Base-by-base conservation (phyloP, 108 stramenopile species). In the Parietichytrium sp. region DNA sequence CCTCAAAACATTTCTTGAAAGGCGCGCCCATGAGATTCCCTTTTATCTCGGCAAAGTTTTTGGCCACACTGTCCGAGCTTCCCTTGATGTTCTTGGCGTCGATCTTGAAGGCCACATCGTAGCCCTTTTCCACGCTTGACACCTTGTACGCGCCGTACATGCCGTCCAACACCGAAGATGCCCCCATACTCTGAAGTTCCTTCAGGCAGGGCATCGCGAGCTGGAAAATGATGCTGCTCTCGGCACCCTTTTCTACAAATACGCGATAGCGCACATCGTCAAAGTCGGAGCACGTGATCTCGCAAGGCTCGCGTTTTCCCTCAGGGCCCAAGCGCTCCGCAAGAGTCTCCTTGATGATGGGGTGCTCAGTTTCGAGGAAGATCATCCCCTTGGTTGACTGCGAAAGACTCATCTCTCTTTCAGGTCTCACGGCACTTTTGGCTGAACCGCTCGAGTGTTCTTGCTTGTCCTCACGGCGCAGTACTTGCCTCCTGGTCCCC, bases 11-110 rank as follows among this genome's bases (percentile, higher is more conserved):
- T n/a, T 47, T 47, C 31, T 82, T 52, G 47, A 88, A 85, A 18
- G 89, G 89, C 15, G 87, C 89, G 4, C 80, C 89, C 15, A 88
- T 48, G 29, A 89, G 25, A 78, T 88, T 80, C 3, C 84, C 47
- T 83, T 88, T 86, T 23, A 89, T 42, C 36, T 85, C 84, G 25
- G 82, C 55, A 49, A 89, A 27, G 29, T 82, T 83, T 23, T 49
- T n/a, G 48, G 23, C 48, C 3, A 79, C 50, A n/a, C 23, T 15
- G 18, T 25, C 7, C 4, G 25, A 3, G 7, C 48, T 52, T 45
- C 42, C 55, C 23, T 54, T 18, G 1, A 20, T 1, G n/a, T 48
- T 15, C 49, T 55, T 79, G 16, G 47, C 31, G 47, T 84, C 36
- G 10, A 81, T 48, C 49, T 20, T 27, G 8, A 84, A 15, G 29